Evolutionary conservation across 495 filamentous ascomycete genomes (phyloP), one percentile per base, ranked within the genome.

Genomic region (Penicillium salamii): DNA sequence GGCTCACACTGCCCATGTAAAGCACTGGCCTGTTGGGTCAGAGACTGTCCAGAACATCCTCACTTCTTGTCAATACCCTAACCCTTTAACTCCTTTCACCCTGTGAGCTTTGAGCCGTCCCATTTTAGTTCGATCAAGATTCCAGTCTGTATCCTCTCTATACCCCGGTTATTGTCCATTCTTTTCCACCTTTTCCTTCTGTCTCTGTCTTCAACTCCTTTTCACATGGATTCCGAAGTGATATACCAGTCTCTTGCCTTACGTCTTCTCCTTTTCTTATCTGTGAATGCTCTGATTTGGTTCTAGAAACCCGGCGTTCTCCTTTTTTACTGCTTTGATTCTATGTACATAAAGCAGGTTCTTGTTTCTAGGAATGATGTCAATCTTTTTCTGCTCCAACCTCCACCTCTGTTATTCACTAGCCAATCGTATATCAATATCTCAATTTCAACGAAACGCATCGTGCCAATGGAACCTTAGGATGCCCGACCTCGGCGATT

Each of bases 121-220:
- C 20, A 31, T 36, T 38, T 9, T 37, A 38, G 47, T 49, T 49
- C 54, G 48, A 45, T 54, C 53, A 49, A 54, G 56, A 26, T 21
- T 51, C 46, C 20, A 50, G 53, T 42, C 48, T 42, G 46, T 39
- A 28, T 53, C 37, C 44, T 46, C 41, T 55, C 34, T 60, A 63
- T 63, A 63, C 60, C 60, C 60, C 40, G 39, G 45, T 50, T 55
- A 36, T 47, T 54, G 52, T 45, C 57, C 37, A 54, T 45, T 24
- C 37, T 38, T 54, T 43, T 32, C 37, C 41, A 18, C 49, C 42
- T 18, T 41, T 44, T 44, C 45, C 42, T 46, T 52, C 14, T 38
- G 19, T 52, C 42, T 46, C 40, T 46, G n/a, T 36, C n/a, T 38
- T 33, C 13, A 17, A 38, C 34, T 45, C n/a, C 28, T 23, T 52